phyloP scores from a whole-genome alignment of 495 filamentous ascomycete genomes.

The Penicillium fimorum region DNA sequence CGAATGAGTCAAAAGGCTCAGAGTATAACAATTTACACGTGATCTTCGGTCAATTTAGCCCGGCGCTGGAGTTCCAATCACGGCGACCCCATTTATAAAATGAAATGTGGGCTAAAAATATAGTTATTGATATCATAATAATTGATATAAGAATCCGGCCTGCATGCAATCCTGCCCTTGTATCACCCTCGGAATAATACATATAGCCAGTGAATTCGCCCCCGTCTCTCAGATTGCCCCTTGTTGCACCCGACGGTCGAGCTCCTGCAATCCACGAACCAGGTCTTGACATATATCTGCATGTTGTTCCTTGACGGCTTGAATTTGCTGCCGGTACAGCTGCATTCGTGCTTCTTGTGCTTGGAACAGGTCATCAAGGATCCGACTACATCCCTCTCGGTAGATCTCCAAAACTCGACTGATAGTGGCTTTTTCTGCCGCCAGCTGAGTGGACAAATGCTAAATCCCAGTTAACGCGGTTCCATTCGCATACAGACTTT shows the following conservation, averaged over 20 bases:
- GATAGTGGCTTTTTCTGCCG: slow-evolving; percentile 33
- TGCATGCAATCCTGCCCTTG: neutral
- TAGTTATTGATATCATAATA: neutral
- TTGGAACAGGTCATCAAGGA: slow-evolving; percentile 34
- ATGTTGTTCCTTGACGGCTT: slow-evolving; percentile 33
- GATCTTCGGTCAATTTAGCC: slow-evolving; percentile 18
- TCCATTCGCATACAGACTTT: neutral
- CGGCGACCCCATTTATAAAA: slow-evolving; percentile 13
- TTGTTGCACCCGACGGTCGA: slow-evolving; percentile 28
- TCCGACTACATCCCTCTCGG: slow-evolving; percentile 32
- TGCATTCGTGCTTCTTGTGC: slow-evolving; percentile 35
- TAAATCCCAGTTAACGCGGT: slow-evolving; percentile 9
- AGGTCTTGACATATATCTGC: slow-evolving; percentile 33
- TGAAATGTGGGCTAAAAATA: slow-evolving; percentile 3
- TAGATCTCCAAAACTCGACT: slow-evolving; percentile 31
- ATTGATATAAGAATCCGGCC: neutral
- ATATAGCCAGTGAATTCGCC: neutral
- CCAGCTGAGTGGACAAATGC: slow-evolving; percentile 31
- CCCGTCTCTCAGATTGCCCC: slow-evolving; percentile 1
- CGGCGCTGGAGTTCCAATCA: slow-evolving; percentile 23
- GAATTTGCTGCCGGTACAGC: slow-evolving; percentile 34
- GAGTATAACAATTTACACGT: slow-evolving; percentile 17
- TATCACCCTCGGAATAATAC: neutral
- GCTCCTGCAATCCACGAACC: slow-evolving; percentile 31
- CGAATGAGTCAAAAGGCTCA: slow-evolving; percentile 25